Evolutionary conservation across 2,329 filamentous ascomycete genomes (phyloP).

Genomic region (Ophiostoma sp.): DNA sequence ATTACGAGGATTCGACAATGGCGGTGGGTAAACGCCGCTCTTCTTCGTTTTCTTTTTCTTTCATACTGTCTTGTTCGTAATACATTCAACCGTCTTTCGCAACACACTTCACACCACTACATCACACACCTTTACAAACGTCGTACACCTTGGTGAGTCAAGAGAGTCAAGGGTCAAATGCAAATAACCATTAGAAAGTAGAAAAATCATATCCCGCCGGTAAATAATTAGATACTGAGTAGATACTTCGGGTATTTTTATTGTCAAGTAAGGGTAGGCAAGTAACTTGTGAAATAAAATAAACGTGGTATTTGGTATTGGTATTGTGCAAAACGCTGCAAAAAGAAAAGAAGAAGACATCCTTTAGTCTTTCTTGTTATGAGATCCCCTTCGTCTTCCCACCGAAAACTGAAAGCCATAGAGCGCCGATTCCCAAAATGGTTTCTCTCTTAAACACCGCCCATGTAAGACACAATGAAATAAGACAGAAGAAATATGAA

Average conservation of each 20-base stretch:
- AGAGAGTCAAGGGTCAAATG: not conserved
- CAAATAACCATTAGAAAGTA: not conserved
- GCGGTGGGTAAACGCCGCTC: not conserved
- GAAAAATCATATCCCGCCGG: not conserved
- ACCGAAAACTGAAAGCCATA: not conserved
- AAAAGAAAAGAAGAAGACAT: constrained; percentile 6
- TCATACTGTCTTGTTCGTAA: not conserved
- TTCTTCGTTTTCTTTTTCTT: not conserved
- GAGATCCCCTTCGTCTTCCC: not conserved
- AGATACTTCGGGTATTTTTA: not conserved
- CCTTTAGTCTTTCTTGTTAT: not conserved
- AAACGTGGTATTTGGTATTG: not conserved
- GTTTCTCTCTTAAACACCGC: not conserved
- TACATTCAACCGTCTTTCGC: too few relatives aligned
- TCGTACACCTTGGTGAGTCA: not conserved
- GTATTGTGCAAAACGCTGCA: not conserved
- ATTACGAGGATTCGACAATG: not conserved
- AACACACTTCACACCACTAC: not conserved
- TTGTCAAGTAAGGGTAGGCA: not conserved
- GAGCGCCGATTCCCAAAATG: constrained; percentile 19
- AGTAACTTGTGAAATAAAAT: not conserved
- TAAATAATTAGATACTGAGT: too few relatives aligned
- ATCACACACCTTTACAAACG: not conserved
- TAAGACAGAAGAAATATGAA: not conserved
- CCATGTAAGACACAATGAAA: not conserved